These are phyloP conservation scores for Pseudogymnoascus sp. DNA, from an alignment of 2,329 filamentous ascomycete genomes.

Conservation along the genomic window DNA sequence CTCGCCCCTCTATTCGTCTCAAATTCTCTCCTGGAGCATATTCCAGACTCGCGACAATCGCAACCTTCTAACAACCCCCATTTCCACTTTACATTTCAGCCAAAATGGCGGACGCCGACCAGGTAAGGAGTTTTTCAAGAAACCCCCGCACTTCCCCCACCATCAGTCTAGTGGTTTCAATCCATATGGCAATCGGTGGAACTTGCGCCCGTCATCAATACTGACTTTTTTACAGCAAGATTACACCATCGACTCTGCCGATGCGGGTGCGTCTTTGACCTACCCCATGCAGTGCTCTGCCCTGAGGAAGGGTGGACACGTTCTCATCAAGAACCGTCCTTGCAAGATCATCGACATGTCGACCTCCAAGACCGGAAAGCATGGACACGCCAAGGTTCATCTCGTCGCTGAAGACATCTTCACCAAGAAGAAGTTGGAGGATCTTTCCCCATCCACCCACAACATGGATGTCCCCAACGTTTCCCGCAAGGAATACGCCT, in stretches of 20 bases:
- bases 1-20: slow-evolving; percentile 17
- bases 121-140: slow-evolving; percentile 41
- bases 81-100: slow-evolving; percentile 26
- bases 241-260: slow-evolving; percentile 79
- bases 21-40: slow-evolving; percentile 17
- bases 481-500: slow-evolving; percentile 80
- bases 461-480: slow-evolving; percentile 98
- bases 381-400: slow-evolving; percentile 99
- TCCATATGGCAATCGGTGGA: background rate
- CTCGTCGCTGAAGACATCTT: slow-evolving; percentile 98
- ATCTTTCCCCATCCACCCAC: slow-evolving; percentile 95
- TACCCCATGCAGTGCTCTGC: slow-evolving; percentile 99
- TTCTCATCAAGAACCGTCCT: slow-evolving; percentile 96
- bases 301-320: slow-evolving; percentile 97
- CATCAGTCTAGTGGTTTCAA: slow-evolving; percentile 22
- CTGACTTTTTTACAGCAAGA: slow-evolving; percentile 24
- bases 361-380: slow-evolving; percentile 99
- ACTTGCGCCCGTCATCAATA: background rate
- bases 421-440: slow-evolving; percentile 99
- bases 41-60: background rate
- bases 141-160: slow-evolving; percentile 25
- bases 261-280: slow-evolving; percentile 91
- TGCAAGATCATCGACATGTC: slow-evolving; percentile 99
- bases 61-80: slow-evolving; percentile 15
- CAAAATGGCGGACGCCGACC: slow-evolving; percentile 57